Percentiles rank a stretch among this genome's conserved stretches.
Conservation (phyloP, 1,284 basidiomycete species). For the Meira miltonrushii region DNA sequence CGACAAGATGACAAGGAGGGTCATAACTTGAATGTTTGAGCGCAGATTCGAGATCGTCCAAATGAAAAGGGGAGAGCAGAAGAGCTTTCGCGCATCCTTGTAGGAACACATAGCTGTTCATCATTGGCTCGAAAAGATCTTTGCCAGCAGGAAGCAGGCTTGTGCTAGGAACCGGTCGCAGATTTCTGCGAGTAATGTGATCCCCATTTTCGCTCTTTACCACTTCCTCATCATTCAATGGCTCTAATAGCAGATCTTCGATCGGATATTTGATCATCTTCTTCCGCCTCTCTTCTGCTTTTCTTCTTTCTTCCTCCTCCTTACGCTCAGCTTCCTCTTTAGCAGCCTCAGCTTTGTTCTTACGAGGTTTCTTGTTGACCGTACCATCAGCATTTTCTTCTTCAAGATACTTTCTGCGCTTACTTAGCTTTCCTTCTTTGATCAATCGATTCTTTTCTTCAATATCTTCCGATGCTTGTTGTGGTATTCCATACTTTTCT, state of each 20-base stretch:
- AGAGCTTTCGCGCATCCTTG: slow-evolving; percentile 84
- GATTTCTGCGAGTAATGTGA: slow-evolving; percentile 27
- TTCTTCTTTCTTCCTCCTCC: slow-evolving; percentile 61
- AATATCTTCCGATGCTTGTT: slow-evolving; percentile 77
- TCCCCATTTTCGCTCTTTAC: slow-evolving; percentile 30
- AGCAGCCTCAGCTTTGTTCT: background rate
- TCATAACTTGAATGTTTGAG: slow-evolving; percentile 71
- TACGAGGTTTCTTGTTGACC: slow-evolving; percentile 5
- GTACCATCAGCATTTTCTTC: slow-evolving; percentile 11
- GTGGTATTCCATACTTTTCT: slow-evolving; percentile 72
- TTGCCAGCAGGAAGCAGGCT: slow-evolving; percentile 58
- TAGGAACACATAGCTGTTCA: slow-evolving; percentile 87
- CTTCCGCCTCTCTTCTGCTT: slow-evolving; percentile 68
- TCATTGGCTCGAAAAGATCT: slow-evolving; percentile 74
- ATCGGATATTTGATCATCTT: slow-evolving; percentile 70
- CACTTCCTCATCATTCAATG: slow-evolving; percentile 41
- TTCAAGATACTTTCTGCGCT: slow-evolving; percentile 53
- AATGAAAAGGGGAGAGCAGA: slow-evolving; percentile 78
- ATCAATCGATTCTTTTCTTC: slow-evolving; percentile 69
- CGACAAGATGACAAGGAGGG: slow-evolving; percentile 69
- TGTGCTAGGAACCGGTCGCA: slow-evolving; percentile 60
- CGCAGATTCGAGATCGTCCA: slow-evolving; percentile 88
- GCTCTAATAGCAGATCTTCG: slow-evolving; percentile 56
- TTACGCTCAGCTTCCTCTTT: slow-evolving; percentile 21
- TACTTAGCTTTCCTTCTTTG: slow-evolving; percentile 68